A percentile compares a stretch with the other conserved stretches of the same genome.
Evolutionary conservation across 371 early-diverging fungal genomes (phyloP).

Genomic region (Funneliformis caledonium): DNA sequence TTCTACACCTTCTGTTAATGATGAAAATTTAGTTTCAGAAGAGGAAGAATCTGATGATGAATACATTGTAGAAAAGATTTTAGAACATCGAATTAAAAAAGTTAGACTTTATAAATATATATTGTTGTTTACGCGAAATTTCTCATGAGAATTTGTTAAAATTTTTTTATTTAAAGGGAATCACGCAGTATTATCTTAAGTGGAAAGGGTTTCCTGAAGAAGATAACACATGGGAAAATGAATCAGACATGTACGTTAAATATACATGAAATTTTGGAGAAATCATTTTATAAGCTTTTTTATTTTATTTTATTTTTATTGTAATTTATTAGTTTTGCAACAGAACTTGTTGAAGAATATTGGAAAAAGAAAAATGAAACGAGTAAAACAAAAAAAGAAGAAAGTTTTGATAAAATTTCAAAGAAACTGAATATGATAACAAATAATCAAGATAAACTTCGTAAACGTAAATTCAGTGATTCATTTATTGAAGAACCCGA

Average conservation of each 20-base stretch:
- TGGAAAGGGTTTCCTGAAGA: slow-evolving; percentile 49
- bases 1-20: not conserved
- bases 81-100: slow-evolving; percentile 41
- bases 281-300: not conserved
- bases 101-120: not conserved
- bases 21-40: not conserved
- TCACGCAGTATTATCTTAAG: slow-evolving; percentile 48
- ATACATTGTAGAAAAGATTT: slow-evolving; percentile 50
- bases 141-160: not conserved
- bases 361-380: slow-evolving; percentile 8
- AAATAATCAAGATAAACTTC: not conserved
- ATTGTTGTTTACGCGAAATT: not conserved
- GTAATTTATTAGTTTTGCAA: slow-evolving; percentile 23
- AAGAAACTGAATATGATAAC: not conserved
- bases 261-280: not conserved
- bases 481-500: not conserved
- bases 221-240: slow-evolving; percentile 54
- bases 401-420: not conserved
- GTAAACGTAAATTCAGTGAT: not conserved
- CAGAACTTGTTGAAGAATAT: slow-evolving; percentile 37
- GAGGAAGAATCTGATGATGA: slow-evolving; percentile 40
- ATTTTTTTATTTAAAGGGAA: slow-evolving; percentile 27
- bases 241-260: slow-evolving; percentile 48
- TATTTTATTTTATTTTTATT: not conserved
- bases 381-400: not conserved